Evolutionary conservation across 305 asterid genomes (phyloP).

Genomic region (Fraxinus ornus): DNA sequence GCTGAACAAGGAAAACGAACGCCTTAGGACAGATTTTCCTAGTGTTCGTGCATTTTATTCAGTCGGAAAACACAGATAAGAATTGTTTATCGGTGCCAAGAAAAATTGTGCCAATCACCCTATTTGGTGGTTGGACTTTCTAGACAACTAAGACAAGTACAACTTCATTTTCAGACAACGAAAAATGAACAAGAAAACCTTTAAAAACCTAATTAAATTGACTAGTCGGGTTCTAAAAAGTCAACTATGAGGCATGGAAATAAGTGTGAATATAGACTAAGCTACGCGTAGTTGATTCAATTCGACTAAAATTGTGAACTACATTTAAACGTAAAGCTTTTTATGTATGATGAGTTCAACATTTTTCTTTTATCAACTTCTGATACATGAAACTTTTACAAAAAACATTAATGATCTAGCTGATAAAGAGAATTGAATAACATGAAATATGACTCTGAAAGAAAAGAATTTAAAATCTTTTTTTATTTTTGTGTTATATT

Average conservation of each 20-base stretch:
- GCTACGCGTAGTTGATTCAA: not conserved
- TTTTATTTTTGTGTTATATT: no score
- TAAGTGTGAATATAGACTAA: not conserved
- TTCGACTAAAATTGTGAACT: not conserved
- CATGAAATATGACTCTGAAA: not conserved
- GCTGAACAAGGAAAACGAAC: not conserved
- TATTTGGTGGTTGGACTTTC: slow-evolving; percentile 1
- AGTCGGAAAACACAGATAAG: not conserved
- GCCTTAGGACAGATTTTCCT: not conserved
- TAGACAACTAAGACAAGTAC: slow-evolving; percentile 17
- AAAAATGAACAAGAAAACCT: not conserved
- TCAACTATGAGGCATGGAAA: not conserved
- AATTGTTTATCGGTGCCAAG: not conserved
- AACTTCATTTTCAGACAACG: not conserved
- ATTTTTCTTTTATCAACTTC: no score
- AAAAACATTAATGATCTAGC: no score
- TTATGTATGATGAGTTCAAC: no score
- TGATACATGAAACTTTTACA: no score
- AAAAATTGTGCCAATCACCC: not conserved
- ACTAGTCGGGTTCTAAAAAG: not conserved
- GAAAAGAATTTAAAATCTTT: no score
- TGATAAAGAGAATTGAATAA: no score
- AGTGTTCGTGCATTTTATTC: not conserved
- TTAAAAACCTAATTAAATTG: not conserved
- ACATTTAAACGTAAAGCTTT: no score